Conservation (phyloP, 2,329 filamentous ascomycete species). For the Hypoxylon sp. region DNA sequence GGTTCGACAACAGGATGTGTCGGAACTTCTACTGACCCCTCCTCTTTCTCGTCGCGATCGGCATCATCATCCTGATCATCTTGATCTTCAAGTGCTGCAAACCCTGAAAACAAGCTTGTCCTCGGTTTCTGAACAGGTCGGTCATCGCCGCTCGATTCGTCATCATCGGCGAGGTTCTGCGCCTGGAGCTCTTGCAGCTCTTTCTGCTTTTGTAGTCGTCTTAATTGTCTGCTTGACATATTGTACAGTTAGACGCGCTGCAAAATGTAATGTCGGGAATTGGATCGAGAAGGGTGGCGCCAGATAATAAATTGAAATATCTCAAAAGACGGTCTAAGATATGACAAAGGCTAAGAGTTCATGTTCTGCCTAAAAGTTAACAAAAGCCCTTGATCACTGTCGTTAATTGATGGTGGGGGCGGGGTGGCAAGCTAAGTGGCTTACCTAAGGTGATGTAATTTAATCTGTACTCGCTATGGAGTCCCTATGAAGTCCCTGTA, state of each 20-base stretch:
- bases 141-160: constrained; percentile 56
- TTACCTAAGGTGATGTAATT: background rate
- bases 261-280: background rate
- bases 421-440: constrained; percentile 4
- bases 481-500: background rate
- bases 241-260: constrained; percentile 7
- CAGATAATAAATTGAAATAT: background rate
- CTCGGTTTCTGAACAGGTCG: constrained; percentile 59
- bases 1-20: constrained; percentile 36
- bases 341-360: background rate
- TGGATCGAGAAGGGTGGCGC: background rate
- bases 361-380: constrained; percentile 1
- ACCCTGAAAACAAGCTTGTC: constrained; percentile 64
- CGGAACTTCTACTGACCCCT: constrained; percentile 50
- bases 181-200: constrained; percentile 59
- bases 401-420: constrained; percentile 17
- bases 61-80: constrained; percentile 59
- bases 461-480: background rate
- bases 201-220: constrained; percentile 64
- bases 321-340: background rate
- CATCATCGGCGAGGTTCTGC: constrained; percentile 58
- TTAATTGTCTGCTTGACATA: constrained; percentile 55
- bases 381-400: background rate
- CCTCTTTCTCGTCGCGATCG: constrained; percentile 48
- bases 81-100: constrained; percentile 66